phyloP scores from a whole-genome alignment of 208 protist genomes.

The Novymonas esmeraldas region DNA sequence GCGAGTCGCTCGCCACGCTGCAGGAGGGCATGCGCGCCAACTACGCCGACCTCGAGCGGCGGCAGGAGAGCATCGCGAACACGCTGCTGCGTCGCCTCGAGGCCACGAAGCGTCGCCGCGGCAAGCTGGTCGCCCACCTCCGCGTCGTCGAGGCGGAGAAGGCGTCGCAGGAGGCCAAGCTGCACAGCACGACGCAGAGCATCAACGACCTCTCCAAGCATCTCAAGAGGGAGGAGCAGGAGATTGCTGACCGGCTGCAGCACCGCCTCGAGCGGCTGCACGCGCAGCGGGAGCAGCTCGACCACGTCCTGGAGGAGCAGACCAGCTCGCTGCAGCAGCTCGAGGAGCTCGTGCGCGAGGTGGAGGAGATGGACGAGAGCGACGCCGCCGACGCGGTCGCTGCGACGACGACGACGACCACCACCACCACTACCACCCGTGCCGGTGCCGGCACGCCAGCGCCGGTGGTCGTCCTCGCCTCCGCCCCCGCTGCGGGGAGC shows the following conservation, averaged over 20 bases:
- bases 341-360: conserved; percentile 62
- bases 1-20: conserved; percentile 43
- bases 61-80: conserved; percentile 79
- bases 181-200: conserved; percentile 45
- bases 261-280: conserved; percentile 55
- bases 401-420: neutral
- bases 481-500: neutral
- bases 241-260: conserved; percentile 45
- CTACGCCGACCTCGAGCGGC: conserved; percentile 57
- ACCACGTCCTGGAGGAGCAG: conserved; percentile 52
- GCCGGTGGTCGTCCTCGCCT: too few species aligned
- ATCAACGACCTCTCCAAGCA: conserved; percentile 49
- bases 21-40: conserved; percentile 59
- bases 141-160: conserved; percentile 46
- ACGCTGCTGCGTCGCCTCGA: conserved; percentile 68
- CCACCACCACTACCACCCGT: neutral
- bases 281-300: conserved; percentile 60
- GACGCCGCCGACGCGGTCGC: neutral
- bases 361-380: conserved; percentile 44
- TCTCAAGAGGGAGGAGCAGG: conserved; percentile 67
- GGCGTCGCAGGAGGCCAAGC: conserved; percentile 47
- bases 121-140: conserved; percentile 43
- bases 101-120: conserved; percentile 46
- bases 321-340: conserved; percentile 69
- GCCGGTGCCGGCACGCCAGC: too few species aligned